Base-by-base conservation (phyloP, 345 rosid species). In the Orychophragmus violaceus region DNA sequence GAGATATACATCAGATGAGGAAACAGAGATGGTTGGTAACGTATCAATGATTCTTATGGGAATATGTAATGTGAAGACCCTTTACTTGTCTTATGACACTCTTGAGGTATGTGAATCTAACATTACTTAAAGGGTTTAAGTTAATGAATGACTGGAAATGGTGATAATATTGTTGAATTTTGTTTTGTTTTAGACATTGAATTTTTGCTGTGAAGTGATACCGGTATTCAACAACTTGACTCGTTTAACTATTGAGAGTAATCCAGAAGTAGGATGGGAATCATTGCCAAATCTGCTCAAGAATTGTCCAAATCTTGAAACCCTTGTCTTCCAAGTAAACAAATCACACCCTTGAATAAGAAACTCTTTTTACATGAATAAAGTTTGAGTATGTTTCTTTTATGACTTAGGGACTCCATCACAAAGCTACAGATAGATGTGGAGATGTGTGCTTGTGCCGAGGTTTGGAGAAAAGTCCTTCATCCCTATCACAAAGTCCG, bases 301-400 rank as follows among this genome's bases (percentile, higher is more conserved):
- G 17, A 69, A n/a, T n/a, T 69, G 59, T 59, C 73, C 73, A 24
- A 69, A 59, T 49, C 73, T 69, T 35, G 73, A 49, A 69, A 36
- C 59, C 6, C 73, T 69, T n/a, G 59, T 59, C 30, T 69, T 69
- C 17, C 3, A 50, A 3, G 73, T 69, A 28, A 57, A 1, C 36
- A 45, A 11, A 36, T 13, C n/a, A 68, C 33, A 45, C 39, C n/a
- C 17, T 49, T 36, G 39, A 49, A 25, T 13, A 36, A 23, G 25
- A 46, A 17, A 17, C 12, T 35, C 36, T 18, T 24, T 33, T 69
- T 25, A 36, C 50, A 36, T n/a, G 0, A 1, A 28, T 28, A 21
- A 19, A 13, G 19, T 19, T 27, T 59, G 32, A 49, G 41, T n/a
- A 49, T 59, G 51, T 59, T 18, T 59, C 12, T 49, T 49, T 36